Evolutionary conservation across 1,284 basidiomycete species (phyloP).

Genomic region (Cutaneotrichosporon spelunceum): DNA sequence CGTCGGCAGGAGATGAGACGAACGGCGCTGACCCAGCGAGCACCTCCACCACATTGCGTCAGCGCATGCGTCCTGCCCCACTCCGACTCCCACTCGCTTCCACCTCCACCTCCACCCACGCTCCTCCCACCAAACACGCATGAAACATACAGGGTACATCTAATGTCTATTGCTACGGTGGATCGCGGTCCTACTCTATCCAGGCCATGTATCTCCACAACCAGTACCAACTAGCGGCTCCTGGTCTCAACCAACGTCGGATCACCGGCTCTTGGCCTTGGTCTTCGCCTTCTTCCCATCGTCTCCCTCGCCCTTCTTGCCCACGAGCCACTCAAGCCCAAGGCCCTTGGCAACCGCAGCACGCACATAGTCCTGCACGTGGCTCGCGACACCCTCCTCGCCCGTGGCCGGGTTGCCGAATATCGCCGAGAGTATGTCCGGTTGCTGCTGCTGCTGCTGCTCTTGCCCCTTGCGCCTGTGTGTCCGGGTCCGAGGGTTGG

Average conservation of each 20-base stretch:
- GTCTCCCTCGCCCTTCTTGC: not conserved
- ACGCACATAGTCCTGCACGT: slow-evolving; percentile 42
- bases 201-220: not conserved
- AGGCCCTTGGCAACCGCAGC: slow-evolving; percentile 34
- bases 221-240: too few species aligned
- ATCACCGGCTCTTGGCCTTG: too few species aligned
- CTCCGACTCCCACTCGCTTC: not conserved
- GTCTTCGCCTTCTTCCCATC: not conserved
- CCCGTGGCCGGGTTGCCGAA: slow-evolving; percentile 18
- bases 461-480: slow-evolving; percentile 5
- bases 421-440: slow-evolving; percentile 16
- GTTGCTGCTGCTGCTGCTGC: not conserved
- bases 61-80: not conserved
- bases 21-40: not conserved
- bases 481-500: slow-evolving; percentile 13
- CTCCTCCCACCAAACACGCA: not conserved
- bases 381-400: slow-evolving; percentile 26
- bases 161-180: not conserved
- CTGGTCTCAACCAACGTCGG: too few species aligned
- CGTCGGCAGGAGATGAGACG: not conserved
- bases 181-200: not conserved
- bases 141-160: not conserved
- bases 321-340: slow-evolving; percentile 41
- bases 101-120: not conserved
- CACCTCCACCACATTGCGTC: not conserved